A percentile compares a stretch with the other conserved stretches of the same genome.
Evolutionary conservation across 495 filamentous ascomycete genomes (phyloP).

Genomic region (Penicillium silybi): DNA sequence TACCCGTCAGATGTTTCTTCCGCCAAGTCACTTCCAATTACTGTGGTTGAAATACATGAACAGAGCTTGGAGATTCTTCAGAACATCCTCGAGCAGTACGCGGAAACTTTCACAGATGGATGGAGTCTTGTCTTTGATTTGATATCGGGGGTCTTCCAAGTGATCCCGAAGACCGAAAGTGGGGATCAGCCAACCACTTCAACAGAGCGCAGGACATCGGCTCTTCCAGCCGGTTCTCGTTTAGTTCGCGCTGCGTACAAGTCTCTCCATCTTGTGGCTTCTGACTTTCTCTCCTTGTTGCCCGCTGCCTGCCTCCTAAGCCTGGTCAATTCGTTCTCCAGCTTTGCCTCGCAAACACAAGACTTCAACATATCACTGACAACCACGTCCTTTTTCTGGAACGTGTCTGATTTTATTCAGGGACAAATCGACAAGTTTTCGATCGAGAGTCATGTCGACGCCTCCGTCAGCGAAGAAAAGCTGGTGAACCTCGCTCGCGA

Average conservation of each 20-base stretch:
- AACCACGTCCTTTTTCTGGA: constrained; percentile 92
- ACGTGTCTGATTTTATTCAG: constrained; percentile 80
- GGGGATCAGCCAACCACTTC: constrained; percentile 10
- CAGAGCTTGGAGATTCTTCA: constrained; percentile 77
- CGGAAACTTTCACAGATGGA: constrained; percentile 72
- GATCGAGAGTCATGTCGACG: constrained; percentile 39
- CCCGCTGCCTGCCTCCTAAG: constrained; percentile 75
- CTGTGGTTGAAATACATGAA: constrained; percentile 77
- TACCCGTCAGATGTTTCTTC: constrained; percentile 33
- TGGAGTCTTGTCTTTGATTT: constrained; percentile 86
- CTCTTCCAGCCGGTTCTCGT: constrained; percentile 58
- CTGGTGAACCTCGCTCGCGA: constrained; percentile 33
- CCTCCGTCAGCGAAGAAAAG: constrained; percentile 38
- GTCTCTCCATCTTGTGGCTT: constrained; percentile 87
- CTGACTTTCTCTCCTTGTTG: constrained; percentile 81
- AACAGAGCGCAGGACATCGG: constrained; percentile 23
- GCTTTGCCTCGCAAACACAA: constrained; percentile 80
- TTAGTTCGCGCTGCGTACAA: constrained; percentile 82
- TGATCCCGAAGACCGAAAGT: constrained; percentile 20
- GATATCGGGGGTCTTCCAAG: constrained; percentile 75
- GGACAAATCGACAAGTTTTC: constrained; percentile 42
- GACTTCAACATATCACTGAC: constrained; percentile 96
- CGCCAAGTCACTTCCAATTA: constrained; percentile 32
- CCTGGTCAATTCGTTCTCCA: constrained; percentile 82
- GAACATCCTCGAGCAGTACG: constrained; percentile 80